Percentiles rank a stretch among this genome's conserved stretches.
Evolutionary conservation across 495 filamentous ascomycete species (phyloP).

Genomic region (Xylaria venustula): DNA sequence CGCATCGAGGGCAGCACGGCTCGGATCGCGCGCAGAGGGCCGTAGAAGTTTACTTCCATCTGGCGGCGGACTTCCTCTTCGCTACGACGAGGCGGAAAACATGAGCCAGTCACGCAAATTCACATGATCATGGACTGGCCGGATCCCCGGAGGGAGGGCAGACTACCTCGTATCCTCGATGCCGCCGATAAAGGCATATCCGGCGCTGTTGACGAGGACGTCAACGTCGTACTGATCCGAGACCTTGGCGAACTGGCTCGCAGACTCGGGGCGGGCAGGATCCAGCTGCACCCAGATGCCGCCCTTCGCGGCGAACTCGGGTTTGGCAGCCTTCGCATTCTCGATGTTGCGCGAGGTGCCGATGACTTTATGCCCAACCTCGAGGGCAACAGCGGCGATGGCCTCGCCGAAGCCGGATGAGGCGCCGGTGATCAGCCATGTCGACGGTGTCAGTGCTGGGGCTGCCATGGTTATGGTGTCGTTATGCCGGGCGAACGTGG

Average conservation of each 20-base stretch:
- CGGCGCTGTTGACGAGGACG: conserved; percentile 36
- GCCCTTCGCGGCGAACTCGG: conserved; percentile 22
- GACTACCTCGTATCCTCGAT: conserved; percentile 29
- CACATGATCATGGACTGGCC: no score
- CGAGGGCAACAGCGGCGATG: no score
- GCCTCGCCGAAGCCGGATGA: no score
- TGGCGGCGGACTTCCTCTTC: conserved; percentile 31
- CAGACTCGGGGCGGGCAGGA: conserved; percentile 1
- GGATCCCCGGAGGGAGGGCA: neutral
- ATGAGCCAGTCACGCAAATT: no score
- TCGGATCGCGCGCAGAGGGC: conserved; percentile 35
- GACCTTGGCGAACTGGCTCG: conserved; percentile 12
- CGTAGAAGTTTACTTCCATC: conserved; percentile 44
- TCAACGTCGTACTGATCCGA: conserved; percentile 31
- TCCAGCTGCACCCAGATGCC: conserved; percentile 37
- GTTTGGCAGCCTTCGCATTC: conserved; percentile 23
- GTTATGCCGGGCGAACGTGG: no score
- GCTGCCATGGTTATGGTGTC: no score
- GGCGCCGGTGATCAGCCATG: no score
- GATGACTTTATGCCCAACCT: no score
- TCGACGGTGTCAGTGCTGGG: no score
- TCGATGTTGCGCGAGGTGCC: no score
- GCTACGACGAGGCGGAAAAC: conserved; percentile 15
- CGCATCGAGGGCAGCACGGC: conserved; percentile 47
- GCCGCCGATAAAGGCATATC: conserved; percentile 33